Evolutionary conservation across 441 rosid genomes (phyloP).

Genomic region (Bocquillonia castaneifolia): DNA sequence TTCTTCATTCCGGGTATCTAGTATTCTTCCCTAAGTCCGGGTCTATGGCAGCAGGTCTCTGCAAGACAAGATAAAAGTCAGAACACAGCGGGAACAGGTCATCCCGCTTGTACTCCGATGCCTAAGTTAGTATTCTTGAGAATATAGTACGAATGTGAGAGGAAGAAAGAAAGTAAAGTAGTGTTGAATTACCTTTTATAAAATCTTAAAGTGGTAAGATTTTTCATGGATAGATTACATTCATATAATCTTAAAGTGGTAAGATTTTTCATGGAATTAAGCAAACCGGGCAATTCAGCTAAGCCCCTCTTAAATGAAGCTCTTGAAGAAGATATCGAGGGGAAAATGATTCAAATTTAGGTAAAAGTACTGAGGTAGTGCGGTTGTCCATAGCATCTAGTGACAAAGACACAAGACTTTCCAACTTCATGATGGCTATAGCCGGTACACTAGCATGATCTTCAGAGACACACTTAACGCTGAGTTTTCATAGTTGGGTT

Average conservation of each 20-base stretch:
- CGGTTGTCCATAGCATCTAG: slow-evolving; percentile 1
- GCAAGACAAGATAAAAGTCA: too few relatives aligned
- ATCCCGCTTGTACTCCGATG: too few relatives aligned
- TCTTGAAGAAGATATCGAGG: slow-evolving; percentile 23
- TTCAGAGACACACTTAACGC: slow-evolving; percentile 4
- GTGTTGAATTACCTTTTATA: too few relatives aligned
- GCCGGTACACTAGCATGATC: slow-evolving; percentile 14
- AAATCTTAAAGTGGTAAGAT: background rate
- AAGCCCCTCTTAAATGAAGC: background rate
- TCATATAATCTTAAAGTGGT: background rate
- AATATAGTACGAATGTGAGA: too few relatives aligned
- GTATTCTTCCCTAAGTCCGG: too few relatives aligned
- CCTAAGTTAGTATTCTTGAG: too few relatives aligned
- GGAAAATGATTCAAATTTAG: slow-evolving; percentile 1
- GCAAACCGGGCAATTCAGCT: slow-evolving; percentile 15
- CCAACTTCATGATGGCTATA: slow-evolving; percentile 6
- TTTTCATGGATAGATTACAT: background rate
- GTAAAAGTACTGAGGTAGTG: background rate
- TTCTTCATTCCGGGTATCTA: slow-evolving; percentile 4
- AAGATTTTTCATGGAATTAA: slow-evolving; percentile 10
- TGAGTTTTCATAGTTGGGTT: slow-evolving; percentile 13
- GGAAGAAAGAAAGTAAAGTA: too few relatives aligned
- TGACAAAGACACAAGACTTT: slow-evolving; percentile 3
- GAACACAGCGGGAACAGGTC: too few relatives aligned
- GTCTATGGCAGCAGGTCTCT: too few relatives aligned